A percentile compares a stretch with the other conserved stretches of the same genome.
Evolutionary conservation across 2,329 filamentous ascomycete species (phyloP).

Genomic region (Apiospora rasikravindrae): DNA sequence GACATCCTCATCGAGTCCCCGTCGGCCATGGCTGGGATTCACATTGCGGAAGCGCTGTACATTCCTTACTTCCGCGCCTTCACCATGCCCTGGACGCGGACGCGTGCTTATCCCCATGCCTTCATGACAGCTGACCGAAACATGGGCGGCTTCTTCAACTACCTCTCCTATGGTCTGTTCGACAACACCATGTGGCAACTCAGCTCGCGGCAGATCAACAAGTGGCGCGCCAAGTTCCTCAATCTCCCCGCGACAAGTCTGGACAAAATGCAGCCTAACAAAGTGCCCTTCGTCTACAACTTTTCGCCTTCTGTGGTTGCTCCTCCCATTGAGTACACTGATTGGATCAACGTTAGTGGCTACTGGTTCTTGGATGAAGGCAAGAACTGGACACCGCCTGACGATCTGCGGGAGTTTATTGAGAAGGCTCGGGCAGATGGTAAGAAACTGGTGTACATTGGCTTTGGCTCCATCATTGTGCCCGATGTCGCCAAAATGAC

Average conservation of each 20-base stretch:
- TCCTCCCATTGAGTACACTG: constrained; percentile 91
- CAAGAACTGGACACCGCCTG: constrained; percentile 70
- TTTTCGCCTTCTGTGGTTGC: constrained; percentile 94
- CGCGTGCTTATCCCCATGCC: constrained; percentile 92
- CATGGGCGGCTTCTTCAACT: constrained; percentile 94
- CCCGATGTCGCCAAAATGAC: constrained; percentile 88
- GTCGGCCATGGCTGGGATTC: constrained; percentile 95
- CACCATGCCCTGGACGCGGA: constrained; percentile 98
- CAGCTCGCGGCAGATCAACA: constrained; percentile 88
- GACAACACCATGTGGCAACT: constrained; percentile 97
- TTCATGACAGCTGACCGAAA: constrained; percentile 93
- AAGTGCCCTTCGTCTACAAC: constrained; percentile 98
- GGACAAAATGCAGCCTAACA: constrained; percentile 93
- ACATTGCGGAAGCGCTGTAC: constrained; percentile 89
- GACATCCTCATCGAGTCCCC: constrained; percentile 95
- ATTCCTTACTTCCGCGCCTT: constrained; percentile 98
- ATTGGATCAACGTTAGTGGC: constrained; percentile 96
- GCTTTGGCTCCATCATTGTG: constrained; percentile 95
- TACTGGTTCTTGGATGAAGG: constrained; percentile 97
- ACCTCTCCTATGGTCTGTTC: constrained; percentile 94
- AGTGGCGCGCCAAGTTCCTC: constrained; percentile 84
- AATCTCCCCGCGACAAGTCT: constrained; percentile 80
- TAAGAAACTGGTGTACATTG: constrained; percentile 95
- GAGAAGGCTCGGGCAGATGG: constrained; percentile 76
- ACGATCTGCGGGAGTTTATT: constrained; percentile 82